A percentile compares a stretch with the other conserved stretches of the same genome.
Conservation (phyloP, 345 rosid genomes). For the Kandelia obovata region DNA sequence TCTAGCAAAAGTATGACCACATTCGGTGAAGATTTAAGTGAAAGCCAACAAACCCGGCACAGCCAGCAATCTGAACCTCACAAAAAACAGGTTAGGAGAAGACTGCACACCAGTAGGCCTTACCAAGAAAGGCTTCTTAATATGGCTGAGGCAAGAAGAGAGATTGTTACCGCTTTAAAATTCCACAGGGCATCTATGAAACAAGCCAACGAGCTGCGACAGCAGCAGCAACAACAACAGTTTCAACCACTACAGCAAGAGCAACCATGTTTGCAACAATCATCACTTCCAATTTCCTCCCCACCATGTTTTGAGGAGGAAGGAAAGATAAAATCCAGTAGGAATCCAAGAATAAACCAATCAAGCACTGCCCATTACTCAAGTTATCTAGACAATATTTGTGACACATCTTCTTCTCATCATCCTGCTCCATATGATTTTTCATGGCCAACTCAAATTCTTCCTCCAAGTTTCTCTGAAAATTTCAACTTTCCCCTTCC, state of each 20-base stretch:
- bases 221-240: slow-evolving; percentile 28
- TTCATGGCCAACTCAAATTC: slow-evolving; percentile 41
- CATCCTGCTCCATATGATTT: slow-evolving; percentile 42
- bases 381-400: slow-evolving; percentile 25
- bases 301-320: slow-evolving; percentile 38
- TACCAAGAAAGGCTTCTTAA: slow-evolving; percentile 93
- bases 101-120: slow-evolving; percentile 89
- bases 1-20: slow-evolving; percentile 30
- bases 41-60: slow-evolving; percentile 27
- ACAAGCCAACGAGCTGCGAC: slow-evolving; percentile 57
- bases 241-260: slow-evolving; percentile 8
- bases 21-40: slow-evolving; percentile 27
- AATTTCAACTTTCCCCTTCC: slow-evolving; percentile 52
- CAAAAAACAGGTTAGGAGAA: slow-evolving; percentile 91
- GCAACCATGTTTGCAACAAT: slow-evolving; percentile 21
- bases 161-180: slow-evolving; percentile 92
- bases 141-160: slow-evolving; percentile 98
- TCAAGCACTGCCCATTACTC: slow-evolving; percentile 38
- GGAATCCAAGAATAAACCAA: slow-evolving; percentile 46
- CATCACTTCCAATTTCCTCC: slow-evolving; percentile 17
- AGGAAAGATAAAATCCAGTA: slow-evolving; percentile 45
- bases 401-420: slow-evolving; percentile 25
- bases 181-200: slow-evolving; percentile 93
- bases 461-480: slow-evolving; percentile 23
- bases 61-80: slow-evolving; percentile 55